Base-by-base conservation (phyloP, 176 grass and related monocot species). In the Tillandsia leiboldiana region DNA sequence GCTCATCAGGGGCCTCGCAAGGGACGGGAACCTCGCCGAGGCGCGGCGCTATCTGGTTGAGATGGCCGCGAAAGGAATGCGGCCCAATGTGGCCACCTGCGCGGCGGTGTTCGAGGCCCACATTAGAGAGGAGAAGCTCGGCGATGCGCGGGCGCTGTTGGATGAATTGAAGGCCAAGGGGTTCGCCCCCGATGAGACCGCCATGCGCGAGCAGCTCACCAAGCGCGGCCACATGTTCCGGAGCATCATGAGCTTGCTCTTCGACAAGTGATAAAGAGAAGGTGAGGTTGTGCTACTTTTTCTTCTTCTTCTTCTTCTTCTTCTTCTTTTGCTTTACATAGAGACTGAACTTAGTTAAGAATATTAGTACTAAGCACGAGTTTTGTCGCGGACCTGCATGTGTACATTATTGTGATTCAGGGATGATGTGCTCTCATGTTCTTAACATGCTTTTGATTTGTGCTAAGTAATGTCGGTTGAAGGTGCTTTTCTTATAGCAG, bases 211-310 rank as follows among this genome's bases (percentile, higher is more conserved):
- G 1, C 75, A 66, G 68, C 74, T 85, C 0, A 85, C 83, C 56
- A 97, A 97, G 79, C 83, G 93, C 2, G 86, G 93, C 17, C 86
- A 83, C 51, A 53, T 92, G 9, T 90, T 90, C 76, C 80, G 49
- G 13, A 72, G 48, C 51, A 20, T 97, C 51, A 90, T 92, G 72
- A 85, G 52, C 73, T 48, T 97, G 76, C 82, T 92, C 56, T 97
- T 97, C 72, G 81, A 78, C 53, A 92, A 90, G 70, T 90, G 50
- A 87, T 26, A 69, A 67, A 42, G 33, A 42, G 4, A 42, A 42
- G 33, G 33, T 42, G 4, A 42, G 33, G 3, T 42, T 42, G 33
- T 42, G 33, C 33, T 42, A 42, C 3, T 42, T 42, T 42, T 42
- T 42, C 33, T 42, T 33, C 29, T 33, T 33, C 29, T 33, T 33